These are phyloP conservation scores for Fomitopsis schrenkii DNA, from an alignment of 1,284 basidiomycete species.

Conservation along the genomic window DNA sequence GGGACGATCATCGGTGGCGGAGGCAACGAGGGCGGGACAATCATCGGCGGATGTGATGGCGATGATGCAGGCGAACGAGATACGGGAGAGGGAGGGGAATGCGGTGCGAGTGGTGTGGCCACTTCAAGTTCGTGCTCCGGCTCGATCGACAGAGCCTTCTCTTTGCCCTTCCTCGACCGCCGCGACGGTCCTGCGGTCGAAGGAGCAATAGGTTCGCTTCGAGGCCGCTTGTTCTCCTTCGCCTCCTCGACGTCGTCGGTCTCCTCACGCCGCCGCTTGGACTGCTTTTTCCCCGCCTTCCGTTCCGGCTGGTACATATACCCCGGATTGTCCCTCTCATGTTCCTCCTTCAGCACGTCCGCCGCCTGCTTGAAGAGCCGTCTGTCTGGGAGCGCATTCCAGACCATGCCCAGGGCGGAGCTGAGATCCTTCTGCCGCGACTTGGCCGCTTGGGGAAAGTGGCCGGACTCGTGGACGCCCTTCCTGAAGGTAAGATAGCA, in stretches of 20 bases:
- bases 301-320: slow-evolving; percentile 44
- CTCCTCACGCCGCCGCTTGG: not conserved
- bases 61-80: no score
- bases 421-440: slow-evolving; percentile 36
- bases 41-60: no score
- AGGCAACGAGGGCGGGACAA: no score
- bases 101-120: not conserved
- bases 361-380: slow-evolving; percentile 24
- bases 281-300: slow-evolving; percentile 14
- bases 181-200: not conserved
- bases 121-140: not conserved
- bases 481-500: not conserved
- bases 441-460: not conserved
- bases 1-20: no score
- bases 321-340: slow-evolving; percentile 37
- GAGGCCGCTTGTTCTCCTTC: not conserved
- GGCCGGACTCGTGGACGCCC: not conserved
- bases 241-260: not conserved
- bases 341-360: slow-evolving; percentile 30
- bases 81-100: not conserved
- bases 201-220: not conserved
- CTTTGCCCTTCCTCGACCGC: not conserved
- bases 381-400: slow-evolving; percentile 38
- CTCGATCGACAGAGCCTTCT: not conserved
- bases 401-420: slow-evolving; percentile 48